phyloP scores from a whole-genome alignment of 1,139 yeast genomes.

The Candida pseudoviswanathii region DNA sequence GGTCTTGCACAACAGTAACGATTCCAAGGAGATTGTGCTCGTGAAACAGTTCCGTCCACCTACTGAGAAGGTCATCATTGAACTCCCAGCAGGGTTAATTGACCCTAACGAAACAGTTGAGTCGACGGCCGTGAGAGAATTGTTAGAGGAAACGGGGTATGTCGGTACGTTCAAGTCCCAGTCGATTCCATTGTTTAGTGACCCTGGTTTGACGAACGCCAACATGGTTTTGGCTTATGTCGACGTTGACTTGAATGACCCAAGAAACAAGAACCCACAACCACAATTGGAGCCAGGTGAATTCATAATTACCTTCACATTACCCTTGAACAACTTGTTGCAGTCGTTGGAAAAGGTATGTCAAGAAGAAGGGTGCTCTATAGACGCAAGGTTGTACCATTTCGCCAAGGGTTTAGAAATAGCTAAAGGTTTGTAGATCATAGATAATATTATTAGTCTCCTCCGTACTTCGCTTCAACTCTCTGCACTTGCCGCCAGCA shows the following conservation, averaged over 20 bases:
- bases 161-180: conserved; percentile 57
- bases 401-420: conserved; percentile 68
- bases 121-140: conserved; percentile 81
- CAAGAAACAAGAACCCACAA: conserved; percentile 66
- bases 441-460: too few relatives aligned
- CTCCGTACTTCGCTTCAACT: not conserved
- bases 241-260: conserved; percentile 67
- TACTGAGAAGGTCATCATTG: conserved; percentile 81
- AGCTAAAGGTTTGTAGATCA: conserved; percentile 13
- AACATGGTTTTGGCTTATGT: conserved; percentile 80
- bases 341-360: conserved; percentile 52
- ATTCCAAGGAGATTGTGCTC: conserved; percentile 59
- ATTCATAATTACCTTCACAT: conserved; percentile 77
- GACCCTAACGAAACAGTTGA: conserved; percentile 82
- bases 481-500: too few relatives aligned
- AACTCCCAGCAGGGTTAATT: conserved; percentile 91
- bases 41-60: conserved; percentile 95
- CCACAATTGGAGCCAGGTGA: conserved; percentile 86
- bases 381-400: conserved; percentile 88
- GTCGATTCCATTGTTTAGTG: conserved; percentile 68
- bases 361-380: conserved; percentile 61
- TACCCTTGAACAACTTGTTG: conserved; percentile 64
- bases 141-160: conserved; percentile 92
- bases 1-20: conserved; percentile 51
- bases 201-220: conserved; percentile 94